These are phyloP conservation scores for Prunus padus DNA, from an alignment of 306 rosid genomes.

Conservation along the genomic window DNA sequence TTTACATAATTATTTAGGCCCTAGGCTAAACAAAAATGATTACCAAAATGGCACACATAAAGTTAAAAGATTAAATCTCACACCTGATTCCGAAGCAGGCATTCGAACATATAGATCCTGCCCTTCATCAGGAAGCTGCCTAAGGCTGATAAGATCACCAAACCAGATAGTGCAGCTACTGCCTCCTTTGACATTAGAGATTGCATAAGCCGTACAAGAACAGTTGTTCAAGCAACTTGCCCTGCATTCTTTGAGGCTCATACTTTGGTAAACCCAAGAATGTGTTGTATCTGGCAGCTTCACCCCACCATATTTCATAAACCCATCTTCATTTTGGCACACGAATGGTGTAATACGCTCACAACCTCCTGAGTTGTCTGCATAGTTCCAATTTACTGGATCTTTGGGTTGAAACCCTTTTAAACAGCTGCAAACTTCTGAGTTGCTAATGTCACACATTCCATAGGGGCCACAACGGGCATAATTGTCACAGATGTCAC, in stretches of 20 bases:
- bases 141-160: constrained; percentile 36
- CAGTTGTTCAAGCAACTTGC: constrained; percentile 45
- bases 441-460: constrained; percentile 16
- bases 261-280: constrained; percentile 33
- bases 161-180: constrained; percentile 55
- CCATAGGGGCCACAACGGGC: constrained; percentile 35
- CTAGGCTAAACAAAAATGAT: background rate
- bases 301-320: constrained; percentile 27
- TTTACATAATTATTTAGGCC: background rate
- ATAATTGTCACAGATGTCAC: constrained; percentile 18
- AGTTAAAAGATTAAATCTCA: background rate
- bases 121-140: constrained; percentile 25
- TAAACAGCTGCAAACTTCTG: constrained; percentile 31
- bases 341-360: constrained; percentile 23
- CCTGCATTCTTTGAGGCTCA: constrained; percentile 43
- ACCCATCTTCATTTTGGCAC: constrained; percentile 32
- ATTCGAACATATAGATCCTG: constrained; percentile 37
- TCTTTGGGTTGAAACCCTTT: constrained; percentile 35
- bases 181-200: constrained; percentile 21
- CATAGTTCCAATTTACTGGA: constrained; percentile 27
- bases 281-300: constrained; percentile 40
- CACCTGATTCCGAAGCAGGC: constrained; percentile 34
- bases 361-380: constrained; percentile 47
- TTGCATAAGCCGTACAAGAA: constrained; percentile 56
- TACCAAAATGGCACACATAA: too few relatives aligned